Conservation (phyloP, 257 asterid species). For the Mitragyna speciosa region DNA sequence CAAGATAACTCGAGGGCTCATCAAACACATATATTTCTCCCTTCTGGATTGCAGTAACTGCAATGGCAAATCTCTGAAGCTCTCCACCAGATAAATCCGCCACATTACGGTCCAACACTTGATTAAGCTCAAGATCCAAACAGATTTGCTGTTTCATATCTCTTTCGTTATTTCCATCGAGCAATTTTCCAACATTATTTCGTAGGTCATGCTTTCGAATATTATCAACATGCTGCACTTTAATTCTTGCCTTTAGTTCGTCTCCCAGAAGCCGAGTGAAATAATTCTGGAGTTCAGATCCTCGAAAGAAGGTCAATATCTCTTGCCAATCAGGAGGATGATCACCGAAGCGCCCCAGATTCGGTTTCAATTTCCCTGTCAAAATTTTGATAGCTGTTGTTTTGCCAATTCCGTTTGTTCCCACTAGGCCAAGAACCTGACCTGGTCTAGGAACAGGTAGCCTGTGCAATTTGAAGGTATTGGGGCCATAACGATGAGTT, state of each 20-base stretch:
- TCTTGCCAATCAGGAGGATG: slow-evolving; percentile 99
- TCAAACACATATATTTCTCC: slow-evolving; percentile 99
- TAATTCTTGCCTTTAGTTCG: slow-evolving; percentile 93
- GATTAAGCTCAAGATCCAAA: slow-evolving; percentile 81
- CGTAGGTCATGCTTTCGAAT: slow-evolving; percentile 99
- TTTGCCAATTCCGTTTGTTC: slow-evolving; percentile 95
- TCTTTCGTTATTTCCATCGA: slow-evolving; percentile 91
- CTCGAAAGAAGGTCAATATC: slow-evolving; percentile 92
- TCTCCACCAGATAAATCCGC: slow-evolving; percentile 99
- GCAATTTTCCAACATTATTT: slow-evolving; percentile 96
- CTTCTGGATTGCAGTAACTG: slow-evolving; percentile 89
- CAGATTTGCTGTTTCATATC: slow-evolving; percentile 66
- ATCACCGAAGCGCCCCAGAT: slow-evolving; percentile 93
- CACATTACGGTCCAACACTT: slow-evolving; percentile 93
- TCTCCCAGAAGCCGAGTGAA: slow-evolving; percentile 97
- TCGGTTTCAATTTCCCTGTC: slow-evolving; percentile 97
- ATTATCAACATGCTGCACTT: slow-evolving; percentile 96
- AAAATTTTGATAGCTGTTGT: slow-evolving; percentile 90
- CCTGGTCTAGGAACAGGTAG: slow-evolving; percentile 99
- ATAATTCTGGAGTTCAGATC: slow-evolving; percentile 95
- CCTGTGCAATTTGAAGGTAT: slow-evolving; percentile 91
- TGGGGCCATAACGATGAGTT: slow-evolving; percentile 96
- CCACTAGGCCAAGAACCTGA: slow-evolving; percentile 99
- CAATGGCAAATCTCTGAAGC: slow-evolving; percentile 99
- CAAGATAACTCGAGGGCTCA: slow-evolving; percentile 99